Base-by-base conservation (phyloP, 768 basidiomycete genomes). In the Russula virescens region DNA sequence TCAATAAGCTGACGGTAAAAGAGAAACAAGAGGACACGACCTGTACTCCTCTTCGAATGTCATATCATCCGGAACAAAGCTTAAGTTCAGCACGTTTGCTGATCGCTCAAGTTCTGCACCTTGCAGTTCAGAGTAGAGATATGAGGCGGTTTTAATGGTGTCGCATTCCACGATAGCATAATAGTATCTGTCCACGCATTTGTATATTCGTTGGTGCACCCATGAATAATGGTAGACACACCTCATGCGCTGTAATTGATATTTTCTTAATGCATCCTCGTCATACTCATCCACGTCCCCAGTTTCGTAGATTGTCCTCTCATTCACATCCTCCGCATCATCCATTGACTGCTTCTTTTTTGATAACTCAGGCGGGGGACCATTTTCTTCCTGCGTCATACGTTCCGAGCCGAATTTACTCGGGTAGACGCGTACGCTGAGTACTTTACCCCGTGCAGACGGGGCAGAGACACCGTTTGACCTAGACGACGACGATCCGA, bases 101-200 rank as follows among this genome's bases (percentile, higher is more conserved):
- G 96, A 97, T 34, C 94, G 86, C 73, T 98, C 97, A 18, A 98
- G 82, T 72, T 99, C 97, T 2, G 96, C 91, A 18, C 94, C 94
- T 67, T 98, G 91, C 26, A 98, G 81, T 71, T 98, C 94, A 35
- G 80, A 74, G 70, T 88, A 89, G 34, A 95, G 84, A 70, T 94
- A 87, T 2, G 82, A 77, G 10, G 95, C 92, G 5, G 94, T 81
- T 38, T 85, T 80, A 11, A 83, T 77, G 1, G 87, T 80, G 69
- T 95, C 89, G 74, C 93, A 98, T 55, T 91, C 89, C 2, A 93
- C 86, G 58, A 99, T 82, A 16, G 96, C 96, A 75, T 98, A 99
- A 71, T 91, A 96, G 72, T 98, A 99, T 61, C 94, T 97, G 58
- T 48, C 57, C 31, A 45, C 14, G 25, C 45, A 34, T 35, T 56